Base-by-base conservation (phyloP, 768 basidiomycete genomes). In the Mycena latifolia region DNA sequence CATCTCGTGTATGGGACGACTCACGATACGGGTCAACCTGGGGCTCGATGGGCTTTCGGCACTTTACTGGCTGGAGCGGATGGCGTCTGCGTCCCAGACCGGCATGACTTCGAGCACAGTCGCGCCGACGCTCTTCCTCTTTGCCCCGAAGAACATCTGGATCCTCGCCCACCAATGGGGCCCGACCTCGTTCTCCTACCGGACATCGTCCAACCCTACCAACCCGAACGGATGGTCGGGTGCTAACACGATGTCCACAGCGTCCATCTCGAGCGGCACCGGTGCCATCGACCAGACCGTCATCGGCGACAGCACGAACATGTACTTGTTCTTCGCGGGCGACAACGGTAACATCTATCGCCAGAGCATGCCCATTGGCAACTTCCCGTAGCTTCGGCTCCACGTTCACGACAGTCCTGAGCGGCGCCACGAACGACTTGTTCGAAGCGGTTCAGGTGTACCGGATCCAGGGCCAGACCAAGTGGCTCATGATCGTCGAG, bases 391-490 rank as follows among this genome's bases (percentile, higher is more conserved):
- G 48, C 48, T 61, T 61, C 41, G 60, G 60, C 54, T 51, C 55
- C 20, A 22, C 63, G 22, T n/a, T n/a, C 35, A 45, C 47, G 18
- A 31, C 29, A 7, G 54, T 64, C 39, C 14, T 64, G 54, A 56
- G 46, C 50, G 55, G 24, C 48, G 22, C 63, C 5, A 57, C 51
- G 28, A 56, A 69, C 58, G 33, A 69, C 53, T 46, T 69, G 25
- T 69, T 69, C 60, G 68, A 69, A 27, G 68, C 68, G 18, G 58
- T 64, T 15, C 51, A 69, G 54, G 68, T 69, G 35, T 69, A 69
- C 64, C 29, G 1, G 31, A 10, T 69, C 33, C 41, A 55, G 43
- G 63, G 63, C 47, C 63, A 56, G 46, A 62, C n/a, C 31, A 39
- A 61, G 52, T 69, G 29, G 18, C 64, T 69, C 52, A 60, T 69